Evolutionary conservation across 331 rosid species (phyloP).

Genomic region (Rhamnella rubrinervis): DNA sequence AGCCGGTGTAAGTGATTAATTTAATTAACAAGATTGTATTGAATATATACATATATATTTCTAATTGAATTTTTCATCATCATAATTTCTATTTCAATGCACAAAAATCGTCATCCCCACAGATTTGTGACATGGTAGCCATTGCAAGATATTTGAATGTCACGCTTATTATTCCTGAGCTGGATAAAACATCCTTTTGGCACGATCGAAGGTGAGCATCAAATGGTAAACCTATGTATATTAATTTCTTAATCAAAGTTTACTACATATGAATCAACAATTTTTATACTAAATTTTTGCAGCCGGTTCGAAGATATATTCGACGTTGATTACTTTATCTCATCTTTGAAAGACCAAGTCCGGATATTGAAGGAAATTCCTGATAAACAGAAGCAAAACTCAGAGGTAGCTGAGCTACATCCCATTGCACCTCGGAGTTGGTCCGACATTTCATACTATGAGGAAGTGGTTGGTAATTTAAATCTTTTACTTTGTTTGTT

Average conservation of each 20-base stretch:
- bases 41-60: no score
- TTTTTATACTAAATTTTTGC: not conserved
- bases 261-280: no score
- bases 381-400: not conserved
- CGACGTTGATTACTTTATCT: constrained; percentile 28
- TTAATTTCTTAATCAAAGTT: no score
- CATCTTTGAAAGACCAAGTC: constrained; percentile 24
- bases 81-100: no score
- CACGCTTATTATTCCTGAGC: constrained; percentile 28
- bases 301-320: constrained; percentile 25
- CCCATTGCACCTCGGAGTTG: constrained; percentile 28
- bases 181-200: constrained; percentile 30
- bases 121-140: constrained; percentile 36
- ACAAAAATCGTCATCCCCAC: not conserved
- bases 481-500: no score
- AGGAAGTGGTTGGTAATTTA: constrained; percentile 1
- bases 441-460: constrained; percentile 19
- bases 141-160: constrained; percentile 21
- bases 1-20: not conserved
- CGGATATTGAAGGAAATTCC: constrained; percentile 24
- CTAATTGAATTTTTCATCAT: no score
- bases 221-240: not conserved
- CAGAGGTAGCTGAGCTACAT: not conserved
- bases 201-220: constrained; percentile 21
- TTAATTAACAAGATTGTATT: not conserved